phyloP scores from a whole-genome alignment of 495 filamentous ascomycete genomes.

The Aspergillus ellipticus region DNA sequence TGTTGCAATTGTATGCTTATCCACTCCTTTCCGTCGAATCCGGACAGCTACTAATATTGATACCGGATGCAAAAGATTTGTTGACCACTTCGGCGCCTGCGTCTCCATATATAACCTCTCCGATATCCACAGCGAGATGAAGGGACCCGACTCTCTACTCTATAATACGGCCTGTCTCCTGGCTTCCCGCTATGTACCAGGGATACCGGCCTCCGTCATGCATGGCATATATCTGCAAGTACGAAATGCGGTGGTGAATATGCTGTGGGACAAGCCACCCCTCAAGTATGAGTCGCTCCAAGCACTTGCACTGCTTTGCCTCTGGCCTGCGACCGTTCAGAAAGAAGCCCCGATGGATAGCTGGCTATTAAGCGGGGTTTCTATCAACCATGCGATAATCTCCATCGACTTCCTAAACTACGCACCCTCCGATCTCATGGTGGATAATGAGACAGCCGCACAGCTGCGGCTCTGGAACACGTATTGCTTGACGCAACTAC shows the following conservation, averaged over 20 bases:
- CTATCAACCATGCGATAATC: constrained; percentile 37
- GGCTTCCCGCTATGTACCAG: constrained; percentile 39
- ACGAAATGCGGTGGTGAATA: constrained; percentile 30
- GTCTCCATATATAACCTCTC: constrained; percentile 33
- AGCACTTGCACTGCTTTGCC: constrained; percentile 34
- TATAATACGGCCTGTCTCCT: constrained; percentile 39
- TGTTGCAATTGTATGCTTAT: constrained; percentile 33
- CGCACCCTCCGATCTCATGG: constrained; percentile 19
- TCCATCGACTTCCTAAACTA: constrained; percentile 33
- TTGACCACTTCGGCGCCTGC: constrained; percentile 36
- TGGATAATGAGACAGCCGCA: constrained; percentile 28
- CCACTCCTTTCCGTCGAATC: neutral
- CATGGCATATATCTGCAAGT: constrained; percentile 36
- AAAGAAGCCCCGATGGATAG: constrained; percentile 38
- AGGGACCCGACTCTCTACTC: constrained; percentile 31
- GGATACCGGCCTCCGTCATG: constrained; percentile 27
- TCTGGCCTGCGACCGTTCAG: constrained; percentile 34
- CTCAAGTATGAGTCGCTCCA: constrained; percentile 36
- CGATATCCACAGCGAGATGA: constrained; percentile 22
- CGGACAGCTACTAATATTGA: constrained; percentile 16
- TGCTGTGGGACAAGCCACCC: constrained; percentile 33
- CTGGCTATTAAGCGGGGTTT: constrained; percentile 42
- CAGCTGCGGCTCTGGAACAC: constrained; percentile 41
- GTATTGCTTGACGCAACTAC: constrained; percentile 36
- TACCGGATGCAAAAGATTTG: constrained; percentile 22